Conservation (phyloP, 2,329 filamentous ascomycete species). For the Fusarium gaditjirri region DNA sequence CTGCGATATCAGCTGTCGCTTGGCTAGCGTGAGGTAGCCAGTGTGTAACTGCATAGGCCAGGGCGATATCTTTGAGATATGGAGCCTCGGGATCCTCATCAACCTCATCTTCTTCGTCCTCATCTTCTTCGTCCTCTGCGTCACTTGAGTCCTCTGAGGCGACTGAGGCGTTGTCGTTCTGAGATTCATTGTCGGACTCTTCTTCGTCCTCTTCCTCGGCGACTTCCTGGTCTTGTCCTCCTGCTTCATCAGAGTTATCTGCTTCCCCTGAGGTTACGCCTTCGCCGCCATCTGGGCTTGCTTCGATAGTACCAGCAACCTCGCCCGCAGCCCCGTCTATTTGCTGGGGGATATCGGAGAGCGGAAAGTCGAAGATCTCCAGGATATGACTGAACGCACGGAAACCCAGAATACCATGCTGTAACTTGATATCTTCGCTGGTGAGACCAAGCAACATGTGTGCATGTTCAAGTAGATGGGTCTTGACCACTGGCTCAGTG, state of each 20-base stretch:
- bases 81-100: slow-evolving; percentile 45
- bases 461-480: slow-evolving; percentile 53
- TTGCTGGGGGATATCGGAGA: neutral
- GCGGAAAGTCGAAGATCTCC: slow-evolving; percentile 47
- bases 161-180: neutral
- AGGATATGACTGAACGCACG: slow-evolving; percentile 53
- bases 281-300: neutral
- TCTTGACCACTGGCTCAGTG: slow-evolving; percentile 48
- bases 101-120: slow-evolving; percentile 19
- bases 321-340: neutral
- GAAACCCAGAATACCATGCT: slow-evolving; percentile 55
- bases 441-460: slow-evolving; percentile 48
- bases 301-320: neutral
- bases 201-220: slow-evolving; percentile 1
- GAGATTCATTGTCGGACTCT: slow-evolving; percentile 10
- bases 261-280: slow-evolving; percentile 26
- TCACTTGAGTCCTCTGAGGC: neutral
- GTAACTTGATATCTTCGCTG: slow-evolving; percentile 52
- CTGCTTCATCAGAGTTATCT: slow-evolving; percentile 15
- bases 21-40: slow-evolving; percentile 56
- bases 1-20: slow-evolving; percentile 55
- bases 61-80: slow-evolving; percentile 39
- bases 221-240: neutral
- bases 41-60: slow-evolving; percentile 53
- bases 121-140: slow-evolving; percentile 20